These are phyloP conservation scores for Magnusiomyces suaveolens DNA, from an alignment of 1,139 yeast genomes.

Conservation along the genomic window DNA sequence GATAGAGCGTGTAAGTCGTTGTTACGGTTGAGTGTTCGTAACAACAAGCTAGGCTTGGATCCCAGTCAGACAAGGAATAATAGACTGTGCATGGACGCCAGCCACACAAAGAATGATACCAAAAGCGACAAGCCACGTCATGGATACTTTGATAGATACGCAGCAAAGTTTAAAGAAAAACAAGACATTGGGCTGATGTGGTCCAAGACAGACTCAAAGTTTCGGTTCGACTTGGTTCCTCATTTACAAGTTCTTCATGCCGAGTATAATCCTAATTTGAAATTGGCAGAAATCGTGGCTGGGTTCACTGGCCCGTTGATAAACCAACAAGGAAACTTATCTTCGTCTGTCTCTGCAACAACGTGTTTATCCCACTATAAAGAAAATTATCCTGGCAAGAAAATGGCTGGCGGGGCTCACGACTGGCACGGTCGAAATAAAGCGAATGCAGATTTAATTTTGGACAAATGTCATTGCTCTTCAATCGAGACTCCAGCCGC, in stretches of 20 bases:
- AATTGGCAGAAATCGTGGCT: background rate
- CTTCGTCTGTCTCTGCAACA: too few relatives aligned
- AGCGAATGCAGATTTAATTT: too few relatives aligned
- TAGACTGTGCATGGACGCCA: too few relatives aligned
- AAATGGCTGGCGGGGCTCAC: too few relatives aligned
- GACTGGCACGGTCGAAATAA: too few relatives aligned
- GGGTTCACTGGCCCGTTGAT: background rate
- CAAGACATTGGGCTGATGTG: background rate
- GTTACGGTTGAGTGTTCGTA: conserved; percentile 1
- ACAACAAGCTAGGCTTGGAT: background rate
- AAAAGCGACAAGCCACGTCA: background rate
- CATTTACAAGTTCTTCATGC: conserved; percentile 1
- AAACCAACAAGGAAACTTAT: background rate
- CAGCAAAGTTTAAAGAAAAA: background rate
- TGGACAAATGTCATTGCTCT: too few relatives aligned
- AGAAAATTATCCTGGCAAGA: too few relatives aligned
- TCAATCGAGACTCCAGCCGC: too few relatives aligned
- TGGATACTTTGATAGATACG: background rate
- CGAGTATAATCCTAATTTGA: background rate
- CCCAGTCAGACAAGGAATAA: too few relatives aligned
- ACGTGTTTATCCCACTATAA: too few relatives aligned
- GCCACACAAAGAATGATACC: background rate
- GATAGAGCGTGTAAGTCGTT: background rate
- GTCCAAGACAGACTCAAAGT: background rate
- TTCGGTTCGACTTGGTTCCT: conserved; percentile 3